Evolutionary conservation across 257 asterid genomes (phyloP).

Genomic region (Gentiana straminea): DNA sequence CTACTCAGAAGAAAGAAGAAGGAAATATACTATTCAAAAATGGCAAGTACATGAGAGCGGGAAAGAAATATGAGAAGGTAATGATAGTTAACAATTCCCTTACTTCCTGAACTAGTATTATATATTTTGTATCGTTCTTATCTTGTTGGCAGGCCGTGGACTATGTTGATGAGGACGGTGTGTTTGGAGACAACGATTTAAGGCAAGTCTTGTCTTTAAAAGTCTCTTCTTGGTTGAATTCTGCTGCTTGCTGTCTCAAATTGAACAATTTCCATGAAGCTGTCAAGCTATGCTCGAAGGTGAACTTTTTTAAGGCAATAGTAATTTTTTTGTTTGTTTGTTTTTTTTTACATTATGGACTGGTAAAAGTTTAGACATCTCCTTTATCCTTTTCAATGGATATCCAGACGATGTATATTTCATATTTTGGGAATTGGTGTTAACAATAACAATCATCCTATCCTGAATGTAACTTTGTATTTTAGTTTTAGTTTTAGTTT

Average conservation of each 20-base stretch:
- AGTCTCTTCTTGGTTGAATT: slow-evolving; percentile 56
- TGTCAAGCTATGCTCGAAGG: slow-evolving; percentile 51
- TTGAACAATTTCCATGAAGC: slow-evolving; percentile 36
- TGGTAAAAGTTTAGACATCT: too few species aligned
- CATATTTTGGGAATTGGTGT: too few species aligned
- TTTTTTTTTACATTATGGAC: background rate
- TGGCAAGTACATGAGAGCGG: slow-evolving; percentile 51
- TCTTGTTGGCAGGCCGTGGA: slow-evolving; percentile 38
- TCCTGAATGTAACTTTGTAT: too few species aligned
- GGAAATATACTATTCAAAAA: slow-evolving; percentile 47
- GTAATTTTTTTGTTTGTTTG: background rate
- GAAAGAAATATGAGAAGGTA: slow-evolving; percentile 38
- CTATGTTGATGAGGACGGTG: slow-evolving; percentile 35
- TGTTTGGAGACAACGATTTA: slow-evolving; percentile 30
- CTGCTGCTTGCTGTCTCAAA: slow-evolving; percentile 62
- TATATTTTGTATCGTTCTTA: background rate
- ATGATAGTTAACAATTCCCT: background rate
- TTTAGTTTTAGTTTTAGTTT: too few species aligned
- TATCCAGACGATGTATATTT: too few species aligned
- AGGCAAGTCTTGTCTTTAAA: slow-evolving; percentile 34
- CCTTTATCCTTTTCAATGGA: background rate
- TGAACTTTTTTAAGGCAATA: slow-evolving; percentile 10
- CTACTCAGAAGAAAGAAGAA: slow-evolving; percentile 53
- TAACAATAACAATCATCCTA: too few species aligned
- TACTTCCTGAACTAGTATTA: slow-evolving; percentile 1